Evolutionary conservation across 2,329 filamentous ascomycete species (phyloP).

Genomic region (Colletotrichum higginsianum): DNA sequence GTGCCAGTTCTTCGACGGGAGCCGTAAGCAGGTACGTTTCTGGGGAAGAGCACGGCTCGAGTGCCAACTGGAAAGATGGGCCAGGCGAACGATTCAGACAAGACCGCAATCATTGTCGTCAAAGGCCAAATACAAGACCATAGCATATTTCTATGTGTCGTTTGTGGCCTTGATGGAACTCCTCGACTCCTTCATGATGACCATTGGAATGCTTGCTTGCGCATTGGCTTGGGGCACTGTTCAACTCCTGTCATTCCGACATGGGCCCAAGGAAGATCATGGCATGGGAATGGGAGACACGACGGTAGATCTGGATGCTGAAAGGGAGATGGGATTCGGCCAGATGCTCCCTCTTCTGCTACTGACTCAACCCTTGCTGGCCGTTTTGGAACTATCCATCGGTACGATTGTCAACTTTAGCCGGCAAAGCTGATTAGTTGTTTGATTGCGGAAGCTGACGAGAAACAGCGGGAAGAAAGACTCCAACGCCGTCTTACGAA

Average conservation of each 20-base stretch:
- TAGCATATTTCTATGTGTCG: not conserved
- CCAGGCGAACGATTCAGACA: not conserved
- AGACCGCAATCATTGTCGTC: not conserved
- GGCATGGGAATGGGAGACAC: no score
- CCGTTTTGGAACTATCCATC: not conserved
- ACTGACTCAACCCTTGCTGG: not conserved
- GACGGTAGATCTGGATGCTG: not conserved
- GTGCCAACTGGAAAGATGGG: not conserved
- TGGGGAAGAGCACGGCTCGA: not conserved
- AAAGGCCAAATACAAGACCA: not conserved
- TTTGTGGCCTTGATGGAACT: not conserved
- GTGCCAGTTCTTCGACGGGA: not conserved
- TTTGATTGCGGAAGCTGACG: not conserved
- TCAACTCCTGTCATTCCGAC: not conserved
- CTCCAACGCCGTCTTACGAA: not conserved
- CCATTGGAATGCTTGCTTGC: not conserved
- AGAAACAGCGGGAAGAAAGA: not conserved
- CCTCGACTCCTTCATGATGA: not conserved
- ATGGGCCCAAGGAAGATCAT: no score
- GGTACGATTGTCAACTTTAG: not conserved
- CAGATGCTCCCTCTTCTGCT: not conserved
- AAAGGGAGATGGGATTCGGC: not conserved
- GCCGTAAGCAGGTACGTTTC: not conserved
- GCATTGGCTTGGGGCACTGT: not conserved
- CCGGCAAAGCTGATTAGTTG: no score